Evolutionary conservation across 2,329 filamentous ascomycete species (phyloP).

Genomic region (Hymenoscyphus salicellus): DNA sequence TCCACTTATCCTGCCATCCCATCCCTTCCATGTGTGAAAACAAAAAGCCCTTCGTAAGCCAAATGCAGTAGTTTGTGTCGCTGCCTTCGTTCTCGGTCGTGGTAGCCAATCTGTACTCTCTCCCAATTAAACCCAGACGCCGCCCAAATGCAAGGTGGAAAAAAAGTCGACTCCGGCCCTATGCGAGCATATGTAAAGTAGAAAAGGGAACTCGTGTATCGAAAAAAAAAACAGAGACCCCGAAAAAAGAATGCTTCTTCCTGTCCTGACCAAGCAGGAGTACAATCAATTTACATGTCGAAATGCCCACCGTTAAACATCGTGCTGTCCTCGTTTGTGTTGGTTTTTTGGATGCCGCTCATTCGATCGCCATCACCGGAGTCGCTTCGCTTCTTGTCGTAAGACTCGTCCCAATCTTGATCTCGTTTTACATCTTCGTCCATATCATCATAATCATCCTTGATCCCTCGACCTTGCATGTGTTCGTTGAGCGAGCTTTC

Average conservation of each 20-base stretch:
- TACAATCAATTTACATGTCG: slow-evolving; percentile 51
- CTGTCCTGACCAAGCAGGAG: slow-evolving; percentile 8
- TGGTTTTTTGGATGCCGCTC: slow-evolving; percentile 60
- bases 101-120: slow-evolving; percentile 17
- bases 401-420: slow-evolving; percentile 43
- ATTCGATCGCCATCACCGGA: slow-evolving; percentile 43
- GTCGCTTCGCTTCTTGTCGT: slow-evolving; percentile 45
- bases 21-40: background rate
- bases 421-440: slow-evolving; percentile 54
- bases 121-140: slow-evolving; percentile 22
- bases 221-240: slow-evolving; percentile 7
- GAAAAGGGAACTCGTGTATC: slow-evolving; percentile 20
- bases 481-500: slow-evolving; percentile 91
- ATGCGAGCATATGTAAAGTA: slow-evolving; percentile 29
- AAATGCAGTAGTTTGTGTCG: slow-evolving; percentile 1
- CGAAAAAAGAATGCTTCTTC: slow-evolving; percentile 11
- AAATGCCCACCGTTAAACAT: slow-evolving; percentile 63
- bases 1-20: background rate
- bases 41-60: background rate
- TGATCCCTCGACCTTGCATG: slow-evolving; percentile 53
- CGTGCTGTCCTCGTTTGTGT: slow-evolving; percentile 53
- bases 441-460: slow-evolving; percentile 59
- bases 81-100: slow-evolving; percentile 1
- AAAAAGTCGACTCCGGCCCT: slow-evolving; percentile 24
- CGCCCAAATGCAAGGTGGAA: slow-evolving; percentile 29